phyloP scores from a whole-genome alignment of 1,284 basidiomycete genomes.

The Moesziomyces antarcticus region DNA sequence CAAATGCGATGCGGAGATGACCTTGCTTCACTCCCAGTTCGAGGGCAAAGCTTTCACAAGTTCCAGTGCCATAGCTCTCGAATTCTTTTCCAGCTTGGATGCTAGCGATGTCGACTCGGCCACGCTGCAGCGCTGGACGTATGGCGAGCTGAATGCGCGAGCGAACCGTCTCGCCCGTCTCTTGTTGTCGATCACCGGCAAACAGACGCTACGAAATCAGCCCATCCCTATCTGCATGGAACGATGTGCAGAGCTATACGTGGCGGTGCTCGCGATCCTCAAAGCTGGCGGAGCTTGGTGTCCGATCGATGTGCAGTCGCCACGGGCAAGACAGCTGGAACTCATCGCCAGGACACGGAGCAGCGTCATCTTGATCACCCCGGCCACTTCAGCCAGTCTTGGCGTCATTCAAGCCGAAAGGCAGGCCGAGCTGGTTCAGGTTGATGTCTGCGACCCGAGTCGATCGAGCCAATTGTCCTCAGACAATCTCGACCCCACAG shows the following conservation, averaged over 20 bases:
- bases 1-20: neutral
- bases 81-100: slow-evolving; percentile 8
- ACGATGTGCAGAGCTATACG: slow-evolving; percentile 17
- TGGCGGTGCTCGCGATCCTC: slow-evolving; percentile 21
- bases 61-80: slow-evolving; percentile 10
- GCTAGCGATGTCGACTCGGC: neutral
- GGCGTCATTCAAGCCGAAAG: neutral
- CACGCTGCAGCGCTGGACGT: slow-evolving; percentile 8
- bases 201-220: slow-evolving; percentile 7
- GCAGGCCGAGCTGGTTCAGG: neutral
- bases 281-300: slow-evolving; percentile 51
- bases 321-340: slow-evolving; percentile 40
- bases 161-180: slow-evolving; percentile 4
- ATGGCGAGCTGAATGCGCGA: slow-evolving; percentile 11
- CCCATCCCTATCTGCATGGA: slow-evolving; percentile 24
- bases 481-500: slow-evolving; percentile 3
- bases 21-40: slow-evolving; percentile 17
- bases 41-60: slow-evolving; percentile 1
- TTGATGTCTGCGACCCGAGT: neutral
- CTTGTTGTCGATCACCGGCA: slow-evolving; percentile 7
- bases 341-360: slow-evolving; percentile 29
- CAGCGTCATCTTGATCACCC: slow-evolving; percentile 20
- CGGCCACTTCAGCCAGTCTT: slow-evolving; percentile 7
- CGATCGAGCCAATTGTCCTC: neutral
- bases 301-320: slow-evolving; percentile 53